Evolutionary conservation across 2,329 filamentous ascomycete species (phyloP), one percentile per base, ranked within the genome.

Genomic region (Microcyclospora pomicola): DNA sequence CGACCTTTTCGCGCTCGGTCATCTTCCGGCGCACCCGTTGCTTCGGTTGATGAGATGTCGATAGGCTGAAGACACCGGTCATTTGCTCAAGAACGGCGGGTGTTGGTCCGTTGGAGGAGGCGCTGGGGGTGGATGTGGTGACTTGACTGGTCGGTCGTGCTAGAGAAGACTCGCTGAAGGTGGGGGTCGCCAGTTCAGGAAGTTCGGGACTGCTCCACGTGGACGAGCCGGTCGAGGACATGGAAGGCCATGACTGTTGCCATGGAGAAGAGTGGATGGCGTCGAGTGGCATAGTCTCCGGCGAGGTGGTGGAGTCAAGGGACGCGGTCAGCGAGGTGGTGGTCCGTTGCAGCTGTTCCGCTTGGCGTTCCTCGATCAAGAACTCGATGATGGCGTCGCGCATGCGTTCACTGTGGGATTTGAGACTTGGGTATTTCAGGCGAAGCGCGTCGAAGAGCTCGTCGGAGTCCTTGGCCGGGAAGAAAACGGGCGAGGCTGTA

Each of bases 301-400:
- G 41, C 27, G 42, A 42, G 30, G 48, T 44, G 28, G 48, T 43
- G 16, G 46, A 45, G 13, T 38, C 39, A 2, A 49, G 42, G 24
- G 48, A 42, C n/a, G 19, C 19, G 7, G 19, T 24, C 19, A 24
- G 7, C 19, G 19, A 24, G 19, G 19, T 24, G 19, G 46, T 44
- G 9, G 44, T 39, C 34, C 19, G 19, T 24, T 48, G 46, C n/a
- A 42, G 33, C 39, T 49, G 48, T 34, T 56, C 54, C 15, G 46
- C 46, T 27, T 52, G 42, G 35, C 51, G 52, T 44, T 61, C 58
- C n/a, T 55, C 45, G 36, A 60, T 40, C 24, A 60, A 46, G 47
- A 58, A 61, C 31, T 59, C 50, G 36, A 61, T 60, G 34, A 58
- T 53, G 30, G 59, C 59, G 31, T 59, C 54, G 6, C 59, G 53